Base-by-base conservation (phyloP, 805 yeast genomes). In the Myxozyma udenii region DNA sequence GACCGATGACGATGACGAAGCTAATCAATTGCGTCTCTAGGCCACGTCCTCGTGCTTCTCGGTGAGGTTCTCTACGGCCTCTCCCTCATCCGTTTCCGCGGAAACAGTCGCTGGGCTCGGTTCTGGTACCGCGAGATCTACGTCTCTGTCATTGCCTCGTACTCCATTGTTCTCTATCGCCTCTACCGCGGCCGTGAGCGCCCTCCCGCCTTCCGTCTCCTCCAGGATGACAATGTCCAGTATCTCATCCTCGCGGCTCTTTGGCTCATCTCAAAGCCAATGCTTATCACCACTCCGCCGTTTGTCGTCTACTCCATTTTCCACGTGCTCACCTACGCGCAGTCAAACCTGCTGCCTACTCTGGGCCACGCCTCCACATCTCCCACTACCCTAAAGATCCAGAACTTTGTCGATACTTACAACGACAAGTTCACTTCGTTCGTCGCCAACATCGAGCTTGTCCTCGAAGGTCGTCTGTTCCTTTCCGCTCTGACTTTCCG, bases 251-350 rank as follows among this genome's bases (percentile, higher is more conserved):
- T 82, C 52, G 81, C 82, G 44, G 58, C 77, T 55, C 73, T 73
- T 39, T 79, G 81, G 81, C 69, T 77, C 63, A 65, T 82, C 51
- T 77, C 88, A 60, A 81, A 84, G 42, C 79, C 76, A 53, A 78
- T 79, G 57, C 68, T 79, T 30, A 65, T 86, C 49, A 77, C 95
- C 1, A 71, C 84, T 57, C 66, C 83, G 22, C 95, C 97, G 49
- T 88, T 85, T 65, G 73, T 80, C 41, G 72, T 86, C 50, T 90
- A 85, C 68, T 84, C 96, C 5, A 65, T 82, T 18, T 89, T 91
- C 79, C 97, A 90, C 67, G 81, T 80, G 9, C 72, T 89, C 63
- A 82, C 84, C 18, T 91, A 87, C 71, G 58, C 78, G 48, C 80
- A 84, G 61, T 75, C 80, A 38, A 77, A 75, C 58, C 59, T 91